A percentile compares a stretch with the other conserved stretches of the same genome.
Evolutionary conservation across 2,329 filamentous ascomycete species (phyloP).

Genomic region (Ceratocystis ficicola): DNA sequence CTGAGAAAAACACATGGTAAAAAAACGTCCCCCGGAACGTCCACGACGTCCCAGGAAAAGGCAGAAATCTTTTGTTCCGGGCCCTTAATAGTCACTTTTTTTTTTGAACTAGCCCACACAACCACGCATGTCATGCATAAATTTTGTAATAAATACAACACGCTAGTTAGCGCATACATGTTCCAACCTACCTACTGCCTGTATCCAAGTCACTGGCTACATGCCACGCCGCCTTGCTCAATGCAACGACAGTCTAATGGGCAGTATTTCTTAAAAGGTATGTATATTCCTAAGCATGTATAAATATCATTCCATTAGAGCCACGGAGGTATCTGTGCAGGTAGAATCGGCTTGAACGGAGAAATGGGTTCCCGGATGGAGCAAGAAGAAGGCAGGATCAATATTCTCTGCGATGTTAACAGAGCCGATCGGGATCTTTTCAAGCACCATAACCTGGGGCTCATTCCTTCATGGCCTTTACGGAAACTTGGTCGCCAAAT

Average conservation of each 20-base stretch:
- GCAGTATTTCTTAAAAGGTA: neutral
- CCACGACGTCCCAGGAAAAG: too few species aligned
- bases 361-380: neutral
- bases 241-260: neutral
- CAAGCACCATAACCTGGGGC: neutral
- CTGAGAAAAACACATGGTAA: too few species aligned
- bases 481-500: neutral
- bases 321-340: neutral
- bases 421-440: neutral
- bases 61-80: too few species aligned
- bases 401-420: neutral
- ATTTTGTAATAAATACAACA: too few species aligned
- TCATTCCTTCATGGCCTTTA: neutral
- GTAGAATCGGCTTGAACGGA: neutral
- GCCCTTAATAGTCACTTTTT: neutral
- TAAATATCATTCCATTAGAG: neutral
- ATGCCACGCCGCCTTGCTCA: neutral
- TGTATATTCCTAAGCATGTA: neutral
- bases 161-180: too few species aligned
- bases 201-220: neutral
- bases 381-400: slow-evolving; percentile 1
- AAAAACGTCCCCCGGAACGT: too few species aligned
- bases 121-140: too few species aligned
- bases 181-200: too few species aligned
- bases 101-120: neutral